Conservation (phyloP, 164 flowering plant genomes). For the Cinnamomum micranthum region DNA sequence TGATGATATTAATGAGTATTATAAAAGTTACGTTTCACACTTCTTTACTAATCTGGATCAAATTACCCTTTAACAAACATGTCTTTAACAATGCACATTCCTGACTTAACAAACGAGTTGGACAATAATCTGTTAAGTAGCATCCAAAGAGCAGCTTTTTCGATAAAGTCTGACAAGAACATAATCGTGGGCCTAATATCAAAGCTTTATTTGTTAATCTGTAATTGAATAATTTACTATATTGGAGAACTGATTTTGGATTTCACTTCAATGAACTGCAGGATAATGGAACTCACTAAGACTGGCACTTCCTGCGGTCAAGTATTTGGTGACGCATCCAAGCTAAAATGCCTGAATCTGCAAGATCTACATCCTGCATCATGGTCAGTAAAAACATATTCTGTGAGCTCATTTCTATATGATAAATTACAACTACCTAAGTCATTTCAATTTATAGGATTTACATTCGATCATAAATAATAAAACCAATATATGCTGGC, state of each 20-base stretch:
- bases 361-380: slow-evolving; percentile 63
- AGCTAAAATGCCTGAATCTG: slow-evolving; percentile 34
- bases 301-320: slow-evolving; percentile 26
- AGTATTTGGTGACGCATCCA: slow-evolving; percentile 53
- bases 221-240: background rate
- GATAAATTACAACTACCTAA: too few relatives aligned
- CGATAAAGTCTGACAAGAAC: background rate
- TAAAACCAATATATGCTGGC: background rate
- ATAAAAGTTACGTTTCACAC: too few relatives aligned
- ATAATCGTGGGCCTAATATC: background rate
- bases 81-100: background rate
- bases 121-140: too few relatives aligned
- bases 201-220: background rate
- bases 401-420: background rate
- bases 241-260: background rate
- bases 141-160: background rate
- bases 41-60: too few relatives aligned
- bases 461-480: background rate
- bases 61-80: background rate
- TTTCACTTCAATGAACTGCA: slow-evolving; percentile 14
- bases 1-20: too few relatives aligned
- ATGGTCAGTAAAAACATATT: slow-evolving; percentile 41
- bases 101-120: background rate
- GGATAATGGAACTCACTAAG: slow-evolving; percentile 42
- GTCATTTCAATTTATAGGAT: background rate